Percentiles rank a stretch among this genome's conserved stretches.
Evolutionary conservation across 1,284 basidiomycete species (phyloP).

Genomic region (Spongispora temasekensis): DNA sequence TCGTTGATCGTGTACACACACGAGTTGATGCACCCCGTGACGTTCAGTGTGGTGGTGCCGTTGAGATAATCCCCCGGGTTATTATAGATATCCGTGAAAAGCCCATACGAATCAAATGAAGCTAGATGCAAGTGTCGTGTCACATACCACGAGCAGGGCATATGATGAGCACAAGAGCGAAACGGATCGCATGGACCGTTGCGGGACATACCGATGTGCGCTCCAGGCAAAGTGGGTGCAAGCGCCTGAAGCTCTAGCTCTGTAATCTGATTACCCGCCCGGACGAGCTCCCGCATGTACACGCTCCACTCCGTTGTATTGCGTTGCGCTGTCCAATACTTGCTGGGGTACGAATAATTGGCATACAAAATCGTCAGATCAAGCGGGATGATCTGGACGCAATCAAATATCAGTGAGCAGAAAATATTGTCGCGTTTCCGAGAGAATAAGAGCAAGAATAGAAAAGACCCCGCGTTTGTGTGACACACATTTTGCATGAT

Average conservation of each 20-base stretch:
- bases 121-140: slow-evolving; percentile 35
- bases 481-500: slow-evolving; percentile 44
- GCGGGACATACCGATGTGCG: slow-evolving; percentile 28
- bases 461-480: neutral
- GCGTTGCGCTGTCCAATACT: slow-evolving; percentile 45
- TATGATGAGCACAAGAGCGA: neutral
- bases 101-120: slow-evolving; percentile 37
- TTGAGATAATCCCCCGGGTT: slow-evolving; percentile 37
- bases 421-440: neutral
- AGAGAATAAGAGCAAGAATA: no score
- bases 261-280: slow-evolving; percentile 44
- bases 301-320: slow-evolving; percentile 54
- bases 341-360: slow-evolving; percentile 42
- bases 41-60: slow-evolving; percentile 37
- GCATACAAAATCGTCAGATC: slow-evolving; percentile 46
- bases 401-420: slow-evolving; percentile 1
- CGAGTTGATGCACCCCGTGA: slow-evolving; percentile 31
- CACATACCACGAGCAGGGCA: no score
- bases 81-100: slow-evolving; percentile 38
- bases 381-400: slow-evolving; percentile 48
- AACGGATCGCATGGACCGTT: neutral
- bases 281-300: slow-evolving; percentile 46
- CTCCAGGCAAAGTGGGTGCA: slow-evolving; percentile 35
- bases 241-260: slow-evolving; percentile 44
- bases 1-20: slow-evolving; percentile 31